These are phyloP conservation scores for Forsythia suspensa DNA, from an alignment of 257 asterid genomes.

Conservation along the genomic window DNA sequence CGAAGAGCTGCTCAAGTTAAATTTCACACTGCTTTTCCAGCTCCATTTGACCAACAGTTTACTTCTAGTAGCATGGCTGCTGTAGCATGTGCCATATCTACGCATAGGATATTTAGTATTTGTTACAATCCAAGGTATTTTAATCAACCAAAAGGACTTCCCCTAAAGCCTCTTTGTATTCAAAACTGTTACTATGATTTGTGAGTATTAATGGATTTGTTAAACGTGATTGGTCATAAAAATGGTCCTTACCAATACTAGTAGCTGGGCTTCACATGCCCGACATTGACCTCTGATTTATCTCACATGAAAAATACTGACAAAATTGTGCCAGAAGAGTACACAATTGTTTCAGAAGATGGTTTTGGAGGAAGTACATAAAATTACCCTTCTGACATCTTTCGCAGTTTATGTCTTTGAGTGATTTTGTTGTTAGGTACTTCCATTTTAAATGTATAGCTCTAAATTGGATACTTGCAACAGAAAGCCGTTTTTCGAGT, in stretches of 20 bases:
- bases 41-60: slow-evolving; percentile 44
- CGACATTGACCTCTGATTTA: not conserved
- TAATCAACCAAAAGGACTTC: not conserved
- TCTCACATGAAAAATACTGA: not conserved
- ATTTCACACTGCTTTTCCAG: slow-evolving; percentile 45
- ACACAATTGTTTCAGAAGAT: not conserved
- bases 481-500: not conserved
- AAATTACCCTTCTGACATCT: not conserved
- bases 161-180: not conserved
- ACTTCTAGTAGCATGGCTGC: slow-evolving; percentile 59
- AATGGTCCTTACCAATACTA: not conserved
- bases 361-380: not conserved
- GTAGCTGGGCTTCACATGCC: not conserved
- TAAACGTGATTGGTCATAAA: not conserved
- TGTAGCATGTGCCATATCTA: slow-evolving; percentile 64
- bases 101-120: slow-evolving; percentile 51
- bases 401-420: not conserved
- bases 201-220: not conserved
- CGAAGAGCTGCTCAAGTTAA: slow-evolving; percentile 88
- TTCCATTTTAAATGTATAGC: not conserved
- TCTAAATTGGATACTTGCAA: not conserved
- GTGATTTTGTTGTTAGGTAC: not conserved
- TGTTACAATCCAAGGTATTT: slow-evolving; percentile 92
- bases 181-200: not conserved
- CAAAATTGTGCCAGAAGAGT: not conserved